Conservation (phyloP, 495 filamentous ascomycete genomes). For the Tetracladium marchalianum region DNA sequence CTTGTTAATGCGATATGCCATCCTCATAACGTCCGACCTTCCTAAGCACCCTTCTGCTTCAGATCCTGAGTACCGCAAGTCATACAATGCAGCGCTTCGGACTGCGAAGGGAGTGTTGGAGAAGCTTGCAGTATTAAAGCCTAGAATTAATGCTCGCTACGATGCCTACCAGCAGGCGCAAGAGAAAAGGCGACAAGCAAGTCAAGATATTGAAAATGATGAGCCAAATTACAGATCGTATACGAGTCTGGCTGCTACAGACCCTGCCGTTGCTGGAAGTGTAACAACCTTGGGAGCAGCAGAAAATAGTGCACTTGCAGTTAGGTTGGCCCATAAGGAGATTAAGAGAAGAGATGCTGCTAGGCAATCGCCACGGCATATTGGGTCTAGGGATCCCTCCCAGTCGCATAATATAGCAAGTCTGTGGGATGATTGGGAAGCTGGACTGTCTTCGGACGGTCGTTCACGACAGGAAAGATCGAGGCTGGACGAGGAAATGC, state of each 20-base stretch:
- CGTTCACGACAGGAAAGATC: background rate
- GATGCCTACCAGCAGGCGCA: constrained; percentile 30
- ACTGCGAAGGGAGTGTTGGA: constrained; percentile 26
- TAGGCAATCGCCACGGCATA: constrained; percentile 35
- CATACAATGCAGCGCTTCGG: constrained; percentile 11
- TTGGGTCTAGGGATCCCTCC: constrained; percentile 31
- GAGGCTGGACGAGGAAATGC: constrained; percentile 32
- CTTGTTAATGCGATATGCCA: constrained; percentile 71
- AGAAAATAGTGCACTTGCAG: constrained; percentile 66
- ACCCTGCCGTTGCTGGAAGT: constrained; percentile 35
- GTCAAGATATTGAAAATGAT: constrained; percentile 1
- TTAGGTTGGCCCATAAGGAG: constrained; percentile 66
- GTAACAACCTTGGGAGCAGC: constrained; percentile 50
- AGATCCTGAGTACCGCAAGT: constrained; percentile 29
- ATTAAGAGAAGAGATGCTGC: constrained; percentile 46
- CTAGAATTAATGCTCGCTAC: constrained; percentile 55
- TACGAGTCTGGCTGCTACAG: constrained; percentile 30
- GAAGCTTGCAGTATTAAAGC: constrained; percentile 56
- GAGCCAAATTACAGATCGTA: constrained; percentile 15
- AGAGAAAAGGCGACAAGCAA: constrained; percentile 24
- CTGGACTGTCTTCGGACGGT: constrained; percentile 12
- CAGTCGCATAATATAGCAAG: constrained; percentile 48
- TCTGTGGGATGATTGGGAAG: constrained; percentile 51
- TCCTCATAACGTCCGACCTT: constrained; percentile 54
- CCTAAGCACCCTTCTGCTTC: constrained; percentile 48